Base-by-base conservation (phyloP, 2,329 filamentous ascomycete genomes). In the Colletotrichum simmondsii region DNA sequence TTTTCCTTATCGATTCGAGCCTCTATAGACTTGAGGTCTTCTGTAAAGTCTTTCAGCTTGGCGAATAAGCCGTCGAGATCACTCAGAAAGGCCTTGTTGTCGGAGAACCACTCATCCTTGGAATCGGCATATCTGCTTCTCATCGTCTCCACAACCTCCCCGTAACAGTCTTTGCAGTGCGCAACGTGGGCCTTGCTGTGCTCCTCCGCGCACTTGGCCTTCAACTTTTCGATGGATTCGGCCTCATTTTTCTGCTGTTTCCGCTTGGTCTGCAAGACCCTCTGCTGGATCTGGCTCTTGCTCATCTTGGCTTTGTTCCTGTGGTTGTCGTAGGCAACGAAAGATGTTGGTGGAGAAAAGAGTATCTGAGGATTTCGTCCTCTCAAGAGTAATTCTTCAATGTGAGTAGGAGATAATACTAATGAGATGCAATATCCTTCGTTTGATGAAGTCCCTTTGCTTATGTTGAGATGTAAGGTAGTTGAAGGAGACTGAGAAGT, bases 61-160 rank as follows among this genome's bases (percentile, higher is more conserved):
- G 85, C 79, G 73, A 91, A 86, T 58, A 89, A 77, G 58, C 79
- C 78, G 73, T 87, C 86, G 12, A 91, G 81, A 67, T 87, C 86
- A 65, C 84, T 81, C 26, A 89, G 80, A 71, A 91, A 89, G 8
- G 81, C 80, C 35, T 81, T 81, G 37, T 87, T 81, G 58, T 84
- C 83, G 2, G 85, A 82, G 77, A 90, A 90, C 89, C 89, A 91
- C 77, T 89, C 87, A 24, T 81, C 77, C 57, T 72, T 67, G 30
- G 71, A 72, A 53, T 81, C 78, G 19, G 83, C 76, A 73, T 85
- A 87, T 53, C 83, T 82, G 64, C 80, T 78, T 67, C 82, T 78
- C 77, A 90, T 82, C 42, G 82, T 81, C 42, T 87, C 84, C 54
- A 90, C 77, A 5, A 88, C 79, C 66, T 85, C 82, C 24, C 79